Evolutionary conservation across 805 yeast genomes (phyloP), one percentile per base, ranked within the genome.

Genomic region (Hanseniaspora occidentalis): DNA sequence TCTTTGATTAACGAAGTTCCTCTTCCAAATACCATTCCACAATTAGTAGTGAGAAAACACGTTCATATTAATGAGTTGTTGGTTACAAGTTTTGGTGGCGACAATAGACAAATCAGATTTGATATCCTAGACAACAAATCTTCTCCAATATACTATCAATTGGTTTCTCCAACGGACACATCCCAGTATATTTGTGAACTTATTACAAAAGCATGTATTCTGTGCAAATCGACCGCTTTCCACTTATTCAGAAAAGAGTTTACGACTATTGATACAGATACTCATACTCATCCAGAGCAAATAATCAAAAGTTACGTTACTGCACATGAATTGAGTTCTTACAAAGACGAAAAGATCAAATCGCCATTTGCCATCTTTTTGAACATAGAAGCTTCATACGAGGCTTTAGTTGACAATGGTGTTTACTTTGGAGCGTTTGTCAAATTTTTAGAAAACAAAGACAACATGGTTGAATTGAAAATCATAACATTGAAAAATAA

Each of bases 1-100:
- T 84, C 96, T 0, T 66, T 89, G 53, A 75, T 83, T 23, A 89
- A 89, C 54, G 94, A 84, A 50, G 79, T 78, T 19, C 92, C 95
- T 0, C 66, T 89, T 33, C 63, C 64, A 60, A 71, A 43, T 47
- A 66, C 71, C 31, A 61, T 86, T 14, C 96, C 96, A 0, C 64
- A 65, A 21, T 66, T 89, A 65, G 65, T 62, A 45, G 95, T 88
- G 5, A 66, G 64, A 10, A 68, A 71, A 3, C 84, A 92, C 83
- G 70, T 79, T 21, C 65, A 68, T 10, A 73, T 86, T 6, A 67
- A 69, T 25, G 71, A 75, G 24, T 64, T 80, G 2, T 57, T 69
- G 17, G 73, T 75, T 4, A 65, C 75, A 3, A 65, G 72, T 9
- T 56, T 58, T 41, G 59, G 52, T 8, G 50, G 50, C 0, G 47